Evolutionary conservation across 805 yeast species (phyloP).

Genomic region (Starmerella cellae): DNA sequence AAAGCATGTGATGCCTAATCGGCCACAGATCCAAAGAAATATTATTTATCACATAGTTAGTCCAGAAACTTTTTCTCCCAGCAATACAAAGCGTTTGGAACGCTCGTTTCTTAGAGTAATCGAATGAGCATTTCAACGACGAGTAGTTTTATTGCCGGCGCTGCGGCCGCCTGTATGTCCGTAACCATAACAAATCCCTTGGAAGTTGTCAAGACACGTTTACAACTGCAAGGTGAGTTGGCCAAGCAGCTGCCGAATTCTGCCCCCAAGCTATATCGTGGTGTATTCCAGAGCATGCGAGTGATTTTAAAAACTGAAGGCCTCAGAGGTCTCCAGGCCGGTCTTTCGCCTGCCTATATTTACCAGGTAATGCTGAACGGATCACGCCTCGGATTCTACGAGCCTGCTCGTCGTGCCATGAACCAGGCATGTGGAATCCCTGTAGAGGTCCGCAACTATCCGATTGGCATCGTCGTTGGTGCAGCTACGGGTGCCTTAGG

Average conservation of each 20-base stretch:
- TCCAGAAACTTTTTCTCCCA: too few species aligned
- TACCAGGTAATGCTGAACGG: slow-evolving; percentile 90
- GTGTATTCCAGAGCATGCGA: slow-evolving; percentile 71
- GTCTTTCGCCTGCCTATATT: slow-evolving; percentile 73
- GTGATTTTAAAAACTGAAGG: slow-evolving; percentile 74
- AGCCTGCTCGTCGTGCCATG: slow-evolving; percentile 56
- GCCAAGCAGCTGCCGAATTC: slow-evolving; percentile 30
- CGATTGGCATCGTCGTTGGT: slow-evolving; percentile 67
- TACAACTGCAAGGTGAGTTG: slow-evolving; percentile 94
- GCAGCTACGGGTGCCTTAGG: slow-evolving; percentile 79
- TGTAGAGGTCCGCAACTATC: slow-evolving; percentile 37
- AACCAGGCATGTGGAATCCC: slow-evolving; percentile 45
- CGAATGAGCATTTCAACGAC: slow-evolving; percentile 15
- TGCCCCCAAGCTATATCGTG: slow-evolving; percentile 50
- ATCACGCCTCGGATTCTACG: slow-evolving; percentile 86
- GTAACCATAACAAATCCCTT: slow-evolving; percentile 95
- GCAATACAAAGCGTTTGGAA: too few species aligned
- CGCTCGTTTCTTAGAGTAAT: too few species aligned
- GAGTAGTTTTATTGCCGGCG: slow-evolving; percentile 79
- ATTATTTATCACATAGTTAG: too few species aligned
- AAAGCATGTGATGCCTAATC: too few species aligned
- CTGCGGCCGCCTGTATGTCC: slow-evolving; percentile 92
- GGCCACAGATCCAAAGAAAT: too few species aligned
- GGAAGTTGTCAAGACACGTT: slow-evolving; percentile 83
- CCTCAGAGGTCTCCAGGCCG: slow-evolving; percentile 74